A percentile compares a stretch with the other conserved stretches of the same genome.
These are phyloP conservation scores for Termitomyces sp. DNA, from an alignment of 768 basidiomycete genomes.

Conservation along the genomic window DNA sequence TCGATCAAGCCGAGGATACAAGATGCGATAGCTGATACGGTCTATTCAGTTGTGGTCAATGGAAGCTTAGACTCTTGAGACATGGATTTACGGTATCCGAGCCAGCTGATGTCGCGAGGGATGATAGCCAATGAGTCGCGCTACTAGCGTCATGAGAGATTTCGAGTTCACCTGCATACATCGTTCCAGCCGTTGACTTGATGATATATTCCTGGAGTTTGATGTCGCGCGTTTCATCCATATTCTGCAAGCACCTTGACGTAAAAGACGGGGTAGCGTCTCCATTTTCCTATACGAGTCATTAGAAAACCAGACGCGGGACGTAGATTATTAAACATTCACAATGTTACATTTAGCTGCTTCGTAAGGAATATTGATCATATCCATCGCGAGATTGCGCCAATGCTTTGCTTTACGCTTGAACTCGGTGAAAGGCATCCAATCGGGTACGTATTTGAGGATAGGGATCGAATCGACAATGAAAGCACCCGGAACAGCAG, in stretches of 20 bases:
- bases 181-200: conserved; percentile 18
- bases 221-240: conserved; percentile 12
- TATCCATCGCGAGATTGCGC: conserved; percentile 10
- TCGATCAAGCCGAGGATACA: conserved; percentile 25
- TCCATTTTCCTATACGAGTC: conserved; percentile 12
- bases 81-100: conserved; percentile 21
- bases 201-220: conserved; percentile 15
- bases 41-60: conserved; percentile 11
- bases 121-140: background rate
- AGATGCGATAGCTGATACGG: conserved; percentile 14
- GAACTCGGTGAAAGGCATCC: conserved; percentile 31
- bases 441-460: conserved; percentile 28
- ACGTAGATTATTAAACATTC: background rate
- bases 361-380: conserved; percentile 20
- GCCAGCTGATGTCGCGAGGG: conserved; percentile 14
- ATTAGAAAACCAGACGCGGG: background rate
- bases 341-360: conserved; percentile 14
- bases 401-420: conserved; percentile 24
- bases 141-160: background rate
- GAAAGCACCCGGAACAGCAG: conserved; percentile 22
- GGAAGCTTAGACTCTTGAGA: background rate
- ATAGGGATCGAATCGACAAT: conserved; percentile 25
- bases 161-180: conserved; percentile 18
- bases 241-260: conserved; percentile 12
- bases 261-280: conserved; percentile 16